Percentiles rank a stretch among this genome's conserved stretches.
phyloP scores from a whole-genome alignment of 2,329 filamentous ascomycete species.

The Epichloe amarillans region DNA sequence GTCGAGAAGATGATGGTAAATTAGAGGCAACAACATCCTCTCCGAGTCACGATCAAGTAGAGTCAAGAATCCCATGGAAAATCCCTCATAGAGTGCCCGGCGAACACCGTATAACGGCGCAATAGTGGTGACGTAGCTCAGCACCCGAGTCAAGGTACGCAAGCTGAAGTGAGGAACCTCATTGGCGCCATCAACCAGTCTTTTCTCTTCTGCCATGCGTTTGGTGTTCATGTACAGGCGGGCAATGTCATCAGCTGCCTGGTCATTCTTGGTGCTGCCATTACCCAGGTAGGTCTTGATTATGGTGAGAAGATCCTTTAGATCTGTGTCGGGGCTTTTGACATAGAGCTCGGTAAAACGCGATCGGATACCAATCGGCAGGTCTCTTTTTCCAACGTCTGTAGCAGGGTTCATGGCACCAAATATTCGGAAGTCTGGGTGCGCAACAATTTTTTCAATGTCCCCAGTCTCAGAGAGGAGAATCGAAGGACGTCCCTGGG shows the following conservation, averaged over 20 bases:
- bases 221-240: slow-evolving; percentile 83
- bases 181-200: slow-evolving; percentile 78
- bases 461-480: slow-evolving; percentile 87
- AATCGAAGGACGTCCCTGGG: slow-evolving; percentile 62
- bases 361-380: slow-evolving; percentile 77
- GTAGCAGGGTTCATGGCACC: slow-evolving; percentile 99
- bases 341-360: slow-evolving; percentile 95
- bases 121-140: slow-evolving; percentile 80
- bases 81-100: slow-evolving; percentile 82
- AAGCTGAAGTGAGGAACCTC: slow-evolving; percentile 96
- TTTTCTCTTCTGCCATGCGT: slow-evolving; percentile 63
- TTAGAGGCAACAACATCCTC: slow-evolving; percentile 60
- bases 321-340: slow-evolving; percentile 72
- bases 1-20: slow-evolving; percentile 67
- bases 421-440: slow-evolving; percentile 90
- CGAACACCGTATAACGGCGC: slow-evolving; percentile 73
- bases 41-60: slow-evolving; percentile 75
- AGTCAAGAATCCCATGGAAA: slow-evolving; percentile 95
- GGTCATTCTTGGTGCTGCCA: slow-evolving; percentile 56
- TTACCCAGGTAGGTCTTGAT: slow-evolving; percentile 78
- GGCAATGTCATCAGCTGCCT: slow-evolving; percentile 68
- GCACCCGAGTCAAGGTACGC: slow-evolving; percentile 76
- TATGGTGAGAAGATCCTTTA: slow-evolving; percentile 76
- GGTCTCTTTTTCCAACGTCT: slow-evolving; percentile 88
- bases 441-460: slow-evolving; percentile 77